Percentiles rank a stretch among this genome's conserved stretches.
These are phyloP conservation scores for Lepidium didymum DNA, from an alignment of 345 rosid species.

Conservation along the genomic window DNA sequence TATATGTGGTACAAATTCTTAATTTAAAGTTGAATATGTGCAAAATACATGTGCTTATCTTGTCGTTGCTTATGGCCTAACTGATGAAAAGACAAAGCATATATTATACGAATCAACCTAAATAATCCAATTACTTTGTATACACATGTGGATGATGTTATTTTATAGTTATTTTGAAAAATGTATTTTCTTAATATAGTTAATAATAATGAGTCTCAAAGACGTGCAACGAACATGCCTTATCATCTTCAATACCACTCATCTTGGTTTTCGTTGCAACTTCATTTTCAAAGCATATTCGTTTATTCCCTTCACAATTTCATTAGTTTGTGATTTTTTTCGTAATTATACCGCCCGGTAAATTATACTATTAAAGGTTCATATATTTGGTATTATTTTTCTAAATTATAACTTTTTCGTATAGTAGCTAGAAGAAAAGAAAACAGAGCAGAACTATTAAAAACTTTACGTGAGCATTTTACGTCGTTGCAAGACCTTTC, in stretches of 20 bases:
- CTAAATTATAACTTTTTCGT: no score
- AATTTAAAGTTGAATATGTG: constrained; percentile 11
- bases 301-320: constrained; percentile 3
- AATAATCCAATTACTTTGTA: constrained; percentile 2
- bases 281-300: constrained; percentile 25
- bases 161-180: neutral
- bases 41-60: constrained; percentile 22
- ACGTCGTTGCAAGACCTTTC: no score
- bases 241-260: constrained; percentile 1
- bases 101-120: neutral
- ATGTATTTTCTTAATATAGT: neutral
- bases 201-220: neutral
- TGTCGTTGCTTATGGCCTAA: constrained; percentile 17
- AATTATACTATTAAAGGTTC: no score
- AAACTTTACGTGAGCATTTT: no score
- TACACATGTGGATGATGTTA: constrained; percentile 11
- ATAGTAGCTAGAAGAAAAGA: no score
- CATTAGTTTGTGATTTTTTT: neutral
- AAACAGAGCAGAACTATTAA: no score
- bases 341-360: no score
- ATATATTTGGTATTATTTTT: no score
- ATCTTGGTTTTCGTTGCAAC: constrained; percentile 7
- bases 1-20: constrained; percentile 14
- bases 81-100: neutral
- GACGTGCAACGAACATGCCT: constrained; percentile 30